phyloP scores from a whole-genome alignment of 1,284 basidiomycete species.

The Coniferiporia sulphurascens region DNA sequence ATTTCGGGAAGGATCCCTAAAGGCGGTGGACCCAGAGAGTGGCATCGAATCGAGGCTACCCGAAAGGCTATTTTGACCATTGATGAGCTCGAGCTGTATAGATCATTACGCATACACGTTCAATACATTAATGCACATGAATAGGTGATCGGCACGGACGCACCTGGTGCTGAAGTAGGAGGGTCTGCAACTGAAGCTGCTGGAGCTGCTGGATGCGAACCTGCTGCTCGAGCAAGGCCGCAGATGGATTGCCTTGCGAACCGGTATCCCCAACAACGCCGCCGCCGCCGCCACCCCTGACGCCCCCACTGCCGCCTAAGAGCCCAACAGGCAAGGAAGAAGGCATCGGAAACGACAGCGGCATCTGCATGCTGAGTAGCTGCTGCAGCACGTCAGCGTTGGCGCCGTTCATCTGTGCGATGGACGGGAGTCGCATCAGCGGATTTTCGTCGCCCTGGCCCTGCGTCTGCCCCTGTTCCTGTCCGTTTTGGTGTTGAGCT shows the following conservation, averaged over 20 bases:
- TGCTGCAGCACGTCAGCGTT: conserved; percentile 17
- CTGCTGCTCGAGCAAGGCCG: conserved; percentile 50
- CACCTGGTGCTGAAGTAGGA: conserved; percentile 83
- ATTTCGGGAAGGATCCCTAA: conserved; percentile 16
- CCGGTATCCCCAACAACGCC: neutral
- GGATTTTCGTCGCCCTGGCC: neutral
- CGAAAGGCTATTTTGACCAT: conserved; percentile 41
- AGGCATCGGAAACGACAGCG: neutral
- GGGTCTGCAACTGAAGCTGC: conserved; percentile 71
- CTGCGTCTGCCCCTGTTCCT: neutral
- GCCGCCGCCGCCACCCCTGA: neutral
- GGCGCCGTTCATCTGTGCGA: neutral
- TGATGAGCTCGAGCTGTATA: conserved; percentile 67
- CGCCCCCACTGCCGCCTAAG: too few relatives aligned
- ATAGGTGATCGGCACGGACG: conserved; percentile 21
- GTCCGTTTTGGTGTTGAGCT: neutral
- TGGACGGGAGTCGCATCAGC: neutral
- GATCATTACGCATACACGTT: neutral
- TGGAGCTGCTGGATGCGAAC: conserved; percentile 70
- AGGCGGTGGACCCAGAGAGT: conserved; percentile 17
- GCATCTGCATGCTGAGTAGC: conserved; percentile 14
- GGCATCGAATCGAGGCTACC: conserved; percentile 31
- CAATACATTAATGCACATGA: neutral
- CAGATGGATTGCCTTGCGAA: neutral
- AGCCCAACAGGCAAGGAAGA: neutral